A percentile compares a stretch with the other conserved stretches of the same genome.
phyloP scores from a whole-genome alignment of 352 stramenopile genomes.

The Phytophthora melonis region DNA sequence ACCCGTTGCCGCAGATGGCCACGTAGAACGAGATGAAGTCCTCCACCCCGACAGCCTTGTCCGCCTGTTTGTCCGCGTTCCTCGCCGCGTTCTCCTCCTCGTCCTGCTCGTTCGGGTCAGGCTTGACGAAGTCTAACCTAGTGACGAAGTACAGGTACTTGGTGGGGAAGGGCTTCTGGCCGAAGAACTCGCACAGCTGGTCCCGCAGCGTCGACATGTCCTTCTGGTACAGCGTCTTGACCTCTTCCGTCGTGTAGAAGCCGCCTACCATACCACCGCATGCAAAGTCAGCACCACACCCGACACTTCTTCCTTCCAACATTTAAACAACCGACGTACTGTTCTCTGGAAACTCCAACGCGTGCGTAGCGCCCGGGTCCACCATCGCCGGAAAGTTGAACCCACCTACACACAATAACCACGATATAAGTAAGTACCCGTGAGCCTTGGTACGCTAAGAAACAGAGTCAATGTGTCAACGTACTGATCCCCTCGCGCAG shows the following conservation, averaged over 20 bases:
- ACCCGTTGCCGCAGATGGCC: conserved; percentile 87
- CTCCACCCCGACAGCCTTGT: conserved; percentile 48
- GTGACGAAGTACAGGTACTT: conserved; percentile 91
- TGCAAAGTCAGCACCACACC: neutral
- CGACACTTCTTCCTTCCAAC: neutral
- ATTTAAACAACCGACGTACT: conserved; percentile 43
- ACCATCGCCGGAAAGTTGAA: conserved; percentile 72
- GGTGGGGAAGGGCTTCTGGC: conserved; percentile 81
- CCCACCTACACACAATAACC: conserved; percentile 57
- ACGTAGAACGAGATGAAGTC: conserved; percentile 85
- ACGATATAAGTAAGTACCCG: conserved; percentile 1
- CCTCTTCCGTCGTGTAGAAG: conserved; percentile 71
- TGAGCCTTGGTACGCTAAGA: no score
- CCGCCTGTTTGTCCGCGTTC: conserved; percentile 10
- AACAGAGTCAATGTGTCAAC: conserved; percentile 19
- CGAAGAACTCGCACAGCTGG: conserved; percentile 82
- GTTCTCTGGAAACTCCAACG: conserved; percentile 64
- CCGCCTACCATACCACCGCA: conserved; percentile 40
- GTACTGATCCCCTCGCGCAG: conserved; percentile 80
- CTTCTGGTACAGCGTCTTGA: conserved; percentile 71
- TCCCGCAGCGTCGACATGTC: conserved; percentile 75
- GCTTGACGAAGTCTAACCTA: conserved; percentile 80
- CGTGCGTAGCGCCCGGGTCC: conserved; percentile 67
- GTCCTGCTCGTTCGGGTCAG: conserved; percentile 53
- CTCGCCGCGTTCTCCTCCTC: conserved; percentile 46